Conservation (phyloP, 2,329 filamentous ascomycete genomes). For the Chrysoporthe cubensis region DNA sequence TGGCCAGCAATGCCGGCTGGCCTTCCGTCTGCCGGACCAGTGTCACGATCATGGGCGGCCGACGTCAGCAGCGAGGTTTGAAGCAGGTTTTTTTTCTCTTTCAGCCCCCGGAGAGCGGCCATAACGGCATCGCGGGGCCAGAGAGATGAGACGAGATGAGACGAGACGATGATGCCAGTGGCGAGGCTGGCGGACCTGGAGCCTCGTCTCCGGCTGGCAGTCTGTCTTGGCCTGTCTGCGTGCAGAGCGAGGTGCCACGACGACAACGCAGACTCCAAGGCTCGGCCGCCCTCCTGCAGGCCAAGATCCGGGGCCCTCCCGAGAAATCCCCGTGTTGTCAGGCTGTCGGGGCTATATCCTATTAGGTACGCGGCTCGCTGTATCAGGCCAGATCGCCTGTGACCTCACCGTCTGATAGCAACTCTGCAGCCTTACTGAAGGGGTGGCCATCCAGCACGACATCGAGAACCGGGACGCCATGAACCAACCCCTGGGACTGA, state of each 20-base stretch:
- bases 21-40: neutral
- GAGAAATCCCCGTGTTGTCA: slow-evolving; percentile 3
- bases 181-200: slow-evolving; percentile 1
- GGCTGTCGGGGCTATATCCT: neutral
- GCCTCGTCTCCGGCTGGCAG: neutral
- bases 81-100: neutral
- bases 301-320: neutral
- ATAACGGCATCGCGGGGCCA: neutral
- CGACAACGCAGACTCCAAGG: neutral
- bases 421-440: neutral
- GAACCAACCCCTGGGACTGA: neutral
- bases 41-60: too few species aligned
- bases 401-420: neutral
- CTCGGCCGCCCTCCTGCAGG: neutral
- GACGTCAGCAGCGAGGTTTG: neutral
- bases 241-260: neutral
- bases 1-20: neutral
- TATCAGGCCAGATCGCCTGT: neutral
- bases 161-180: neutral
- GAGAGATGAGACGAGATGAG: neutral
- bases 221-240: neutral
- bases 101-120: neutral
- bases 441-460: neutral
- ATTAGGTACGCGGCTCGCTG: neutral
- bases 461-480: neutral